These are phyloP conservation scores for Kodamaea plutei DNA, from an alignment of 1,139 yeast genomes.

Conservation along the genomic window DNA sequence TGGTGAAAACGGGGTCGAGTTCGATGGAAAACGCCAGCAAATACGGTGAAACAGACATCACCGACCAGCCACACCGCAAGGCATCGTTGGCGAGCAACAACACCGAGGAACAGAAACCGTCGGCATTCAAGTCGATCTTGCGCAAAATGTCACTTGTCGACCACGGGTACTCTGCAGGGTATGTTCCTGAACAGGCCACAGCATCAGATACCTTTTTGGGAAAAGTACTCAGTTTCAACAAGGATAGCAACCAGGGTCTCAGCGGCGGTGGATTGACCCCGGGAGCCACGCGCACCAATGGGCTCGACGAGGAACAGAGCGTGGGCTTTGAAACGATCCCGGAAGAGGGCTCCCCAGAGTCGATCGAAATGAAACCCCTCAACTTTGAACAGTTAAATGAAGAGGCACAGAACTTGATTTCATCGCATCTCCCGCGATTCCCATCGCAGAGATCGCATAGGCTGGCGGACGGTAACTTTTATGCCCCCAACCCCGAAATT, in stretches of 20 bases:
- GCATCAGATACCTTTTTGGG: slow-evolving; percentile 40
- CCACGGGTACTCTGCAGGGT: slow-evolving; percentile 23
- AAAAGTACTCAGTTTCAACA: slow-evolving; percentile 26
- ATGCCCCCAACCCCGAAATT: slow-evolving; percentile 47
- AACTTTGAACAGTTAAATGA: slow-evolving; percentile 34
- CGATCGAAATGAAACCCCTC: slow-evolving; percentile 35
- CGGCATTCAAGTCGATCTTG: slow-evolving; percentile 22
- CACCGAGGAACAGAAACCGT: slow-evolving; percentile 6
- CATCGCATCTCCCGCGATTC: slow-evolving; percentile 32
- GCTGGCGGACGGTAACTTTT: slow-evolving; percentile 19
- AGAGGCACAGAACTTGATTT: slow-evolving; percentile 40
- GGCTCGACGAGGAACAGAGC: slow-evolving; percentile 22
- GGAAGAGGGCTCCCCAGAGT: slow-evolving; percentile 12
- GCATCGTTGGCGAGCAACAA: slow-evolving; percentile 8
- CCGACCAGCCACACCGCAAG: slow-evolving; percentile 18
- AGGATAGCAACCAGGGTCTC: slow-evolving; percentile 21
- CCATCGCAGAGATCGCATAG: slow-evolving; percentile 2
- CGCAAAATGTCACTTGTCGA: slow-evolving; percentile 36
- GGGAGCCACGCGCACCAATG: slow-evolving; percentile 30
- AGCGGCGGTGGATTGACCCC: slow-evolving; percentile 45
- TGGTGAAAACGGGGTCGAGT: neutral
- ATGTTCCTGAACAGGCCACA: slow-evolving; percentile 15
- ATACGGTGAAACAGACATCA: slow-evolving; percentile 15
- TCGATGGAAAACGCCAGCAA: neutral
- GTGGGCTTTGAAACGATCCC: slow-evolving; percentile 18